Conservation (phyloP, 345 rosid genomes). For the Cardamine occulta region DNA sequence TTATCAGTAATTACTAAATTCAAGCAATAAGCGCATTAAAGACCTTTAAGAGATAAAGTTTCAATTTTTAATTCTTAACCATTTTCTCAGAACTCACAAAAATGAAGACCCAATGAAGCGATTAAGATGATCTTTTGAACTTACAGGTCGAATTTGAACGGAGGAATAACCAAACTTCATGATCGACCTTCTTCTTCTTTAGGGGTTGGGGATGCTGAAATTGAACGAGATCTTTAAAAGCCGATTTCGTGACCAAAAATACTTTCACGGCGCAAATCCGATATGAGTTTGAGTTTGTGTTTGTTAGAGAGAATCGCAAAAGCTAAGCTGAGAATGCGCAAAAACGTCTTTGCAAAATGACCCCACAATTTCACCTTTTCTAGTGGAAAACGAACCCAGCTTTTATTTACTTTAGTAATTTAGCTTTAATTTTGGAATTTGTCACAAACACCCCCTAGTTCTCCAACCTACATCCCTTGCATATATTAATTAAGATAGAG, state of each 20-base stretch:
- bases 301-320: slow-evolving; percentile 1
- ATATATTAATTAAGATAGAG: not conserved
- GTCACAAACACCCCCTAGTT: not conserved
- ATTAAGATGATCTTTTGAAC: slow-evolving; percentile 14
- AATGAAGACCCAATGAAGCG: not conserved
- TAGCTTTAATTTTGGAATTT: not conserved
- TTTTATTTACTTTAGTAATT: not conserved
- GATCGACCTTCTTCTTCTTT: slow-evolving; percentile 18
- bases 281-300: not conserved
- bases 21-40: not conserved
- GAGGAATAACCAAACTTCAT: slow-evolving; percentile 48
- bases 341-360: not conserved
- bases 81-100: not conserved
- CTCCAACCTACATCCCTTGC: not conserved
- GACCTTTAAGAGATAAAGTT: not conserved
- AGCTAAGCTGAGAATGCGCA: slow-evolving; percentile 22
- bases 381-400: not conserved
- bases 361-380: not conserved
- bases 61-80: not conserved
- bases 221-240: not conserved
- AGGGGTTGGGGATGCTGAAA: not conserved
- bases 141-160: slow-evolving; percentile 49
- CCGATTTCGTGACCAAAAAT: not conserved
- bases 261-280: not conserved
- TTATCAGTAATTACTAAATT: not conserved